Percentiles rank a stretch among this genome's conserved stretches.
Conservation (phyloP, 208 protist genomes). For the Leishmania martiniquensis region DNA sequence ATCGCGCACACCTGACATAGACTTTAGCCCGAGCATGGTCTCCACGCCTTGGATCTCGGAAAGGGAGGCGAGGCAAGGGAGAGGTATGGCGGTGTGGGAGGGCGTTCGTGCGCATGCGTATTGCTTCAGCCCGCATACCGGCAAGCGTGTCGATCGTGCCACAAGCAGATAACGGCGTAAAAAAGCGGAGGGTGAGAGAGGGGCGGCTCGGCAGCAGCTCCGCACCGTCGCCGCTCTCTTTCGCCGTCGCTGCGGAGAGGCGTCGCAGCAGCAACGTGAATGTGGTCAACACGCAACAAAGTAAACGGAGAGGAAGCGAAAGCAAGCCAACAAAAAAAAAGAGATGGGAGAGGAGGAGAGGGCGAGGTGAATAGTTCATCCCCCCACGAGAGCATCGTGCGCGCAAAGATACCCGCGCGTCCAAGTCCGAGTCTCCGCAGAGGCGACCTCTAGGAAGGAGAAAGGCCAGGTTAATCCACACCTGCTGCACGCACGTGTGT, state of each 20-base stretch:
- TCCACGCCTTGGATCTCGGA: neutral
- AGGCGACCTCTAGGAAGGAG: neutral
- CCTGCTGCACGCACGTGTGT: neutral
- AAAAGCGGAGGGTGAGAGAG: neutral
- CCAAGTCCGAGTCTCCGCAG: neutral
- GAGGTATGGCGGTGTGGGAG: neutral
- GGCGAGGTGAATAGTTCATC: too few relatives aligned
- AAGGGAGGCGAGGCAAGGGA: neutral
- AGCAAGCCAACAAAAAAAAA: neutral
- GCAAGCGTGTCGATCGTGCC: neutral
- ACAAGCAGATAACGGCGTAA: neutral
- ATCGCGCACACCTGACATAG: slow-evolving; percentile 89
- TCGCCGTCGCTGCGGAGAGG: neutral
- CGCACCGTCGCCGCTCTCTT: neutral
- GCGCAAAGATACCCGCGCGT: neutral
- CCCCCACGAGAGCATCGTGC: neutral
- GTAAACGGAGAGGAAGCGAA: neutral
- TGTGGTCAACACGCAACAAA: neutral
- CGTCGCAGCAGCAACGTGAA: neutral
- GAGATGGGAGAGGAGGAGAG: neutral
- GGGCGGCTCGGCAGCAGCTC: neutral
- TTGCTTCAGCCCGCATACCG: neutral
- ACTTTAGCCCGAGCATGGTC: slow-evolving; percentile 68
- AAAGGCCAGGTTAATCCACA: neutral
- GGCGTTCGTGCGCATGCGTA: neutral